Evolutionary conservation across 2,329 filamentous ascomycete species (phyloP).

Genomic region (Phyllosticta citriasiana): DNA sequence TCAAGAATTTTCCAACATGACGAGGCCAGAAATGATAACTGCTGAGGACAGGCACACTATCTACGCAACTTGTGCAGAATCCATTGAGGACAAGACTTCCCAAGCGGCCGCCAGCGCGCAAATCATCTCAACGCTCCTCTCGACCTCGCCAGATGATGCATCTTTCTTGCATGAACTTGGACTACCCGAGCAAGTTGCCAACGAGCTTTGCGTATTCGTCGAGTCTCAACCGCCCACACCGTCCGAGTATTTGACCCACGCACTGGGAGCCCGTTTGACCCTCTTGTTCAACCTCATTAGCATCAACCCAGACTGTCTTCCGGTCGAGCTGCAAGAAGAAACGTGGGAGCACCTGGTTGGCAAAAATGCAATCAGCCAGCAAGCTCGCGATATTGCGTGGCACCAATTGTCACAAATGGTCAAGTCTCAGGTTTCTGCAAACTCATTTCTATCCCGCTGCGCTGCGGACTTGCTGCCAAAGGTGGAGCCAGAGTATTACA

Average conservation of each 20-base stretch:
- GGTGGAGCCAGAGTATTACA: conserved; percentile 50
- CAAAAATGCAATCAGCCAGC: conserved; percentile 45
- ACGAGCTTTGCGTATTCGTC: conserved; percentile 30
- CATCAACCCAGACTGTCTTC: conserved; percentile 52
- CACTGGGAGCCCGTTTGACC: conserved; percentile 36
- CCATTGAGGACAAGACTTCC: conserved; percentile 53
- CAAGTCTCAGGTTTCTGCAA: conserved; percentile 22
- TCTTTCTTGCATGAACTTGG: conserved; percentile 19
- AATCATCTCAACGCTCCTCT: conserved; percentile 31
- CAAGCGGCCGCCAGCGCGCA: conserved; percentile 66
- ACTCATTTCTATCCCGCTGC: conserved; percentile 37
- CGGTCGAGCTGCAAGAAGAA: conserved; percentile 48
- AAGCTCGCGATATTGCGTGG: conserved; percentile 61
- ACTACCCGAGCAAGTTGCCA: conserved; percentile 23
- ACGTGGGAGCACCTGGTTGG: conserved; percentile 71
- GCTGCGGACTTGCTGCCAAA: conserved; percentile 47
- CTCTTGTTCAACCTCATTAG: conserved; percentile 50
- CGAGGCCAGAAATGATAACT: conserved; percentile 35
- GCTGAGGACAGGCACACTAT: conserved; percentile 51
- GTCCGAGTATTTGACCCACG: conserved; percentile 14
- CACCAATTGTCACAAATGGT: conserved; percentile 45
- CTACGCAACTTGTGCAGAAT: conserved; percentile 55
- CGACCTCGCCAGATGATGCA: conserved; percentile 10
- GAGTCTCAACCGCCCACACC: conserved; percentile 14
- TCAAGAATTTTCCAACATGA: conserved; percentile 54